phyloP scores from a whole-genome alignment of 2,329 filamentous ascomycete genomes.

The Colletotrichum brevisporum region DNA sequence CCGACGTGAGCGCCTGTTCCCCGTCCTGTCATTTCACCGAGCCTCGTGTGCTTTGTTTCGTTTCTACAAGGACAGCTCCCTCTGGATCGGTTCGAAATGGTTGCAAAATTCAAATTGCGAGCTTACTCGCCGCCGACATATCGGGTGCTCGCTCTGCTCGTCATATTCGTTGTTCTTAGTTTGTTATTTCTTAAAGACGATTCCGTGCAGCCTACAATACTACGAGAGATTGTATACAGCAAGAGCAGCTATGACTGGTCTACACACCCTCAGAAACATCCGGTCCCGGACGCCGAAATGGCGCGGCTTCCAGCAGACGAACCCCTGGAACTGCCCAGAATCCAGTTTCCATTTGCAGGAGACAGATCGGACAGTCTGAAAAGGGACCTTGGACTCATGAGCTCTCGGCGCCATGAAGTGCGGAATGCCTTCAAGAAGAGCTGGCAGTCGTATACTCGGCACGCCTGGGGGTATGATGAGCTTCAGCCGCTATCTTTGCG shows the following conservation, averaged over 20 bases:
- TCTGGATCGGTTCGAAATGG: slow-evolving; percentile 27
- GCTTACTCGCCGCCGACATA: slow-evolving; percentile 35
- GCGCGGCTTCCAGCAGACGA: slow-evolving; percentile 33
- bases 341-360: slow-evolving; percentile 37
- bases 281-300: slow-evolving; percentile 41
- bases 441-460: slow-evolving; percentile 59
- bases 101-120: slow-evolving; percentile 37
- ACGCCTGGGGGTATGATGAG: slow-evolving; percentile 64
- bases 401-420: slow-evolving; percentile 54
- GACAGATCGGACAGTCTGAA: slow-evolving; percentile 38
- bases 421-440: slow-evolving; percentile 52
- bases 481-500: slow-evolving; percentile 57
- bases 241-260: slow-evolving; percentile 44
- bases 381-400: slow-evolving; percentile 49
- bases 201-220: background rate
- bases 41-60: slow-evolving; percentile 7
- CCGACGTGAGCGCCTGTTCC: slow-evolving; percentile 10
- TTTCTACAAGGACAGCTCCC: background rate
- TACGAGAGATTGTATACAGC: slow-evolving; percentile 9
- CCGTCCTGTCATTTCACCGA: background rate
- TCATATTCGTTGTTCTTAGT: slow-evolving; percentile 30
- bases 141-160: slow-evolving; percentile 33
- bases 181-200: slow-evolving; percentile 21
- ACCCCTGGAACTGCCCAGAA: slow-evolving; percentile 28
- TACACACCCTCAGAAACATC: slow-evolving; percentile 38